Evolutionary conservation across 768 basidiomycete genomes (phyloP).

Genomic region (Tricholoma matsutake): DNA sequence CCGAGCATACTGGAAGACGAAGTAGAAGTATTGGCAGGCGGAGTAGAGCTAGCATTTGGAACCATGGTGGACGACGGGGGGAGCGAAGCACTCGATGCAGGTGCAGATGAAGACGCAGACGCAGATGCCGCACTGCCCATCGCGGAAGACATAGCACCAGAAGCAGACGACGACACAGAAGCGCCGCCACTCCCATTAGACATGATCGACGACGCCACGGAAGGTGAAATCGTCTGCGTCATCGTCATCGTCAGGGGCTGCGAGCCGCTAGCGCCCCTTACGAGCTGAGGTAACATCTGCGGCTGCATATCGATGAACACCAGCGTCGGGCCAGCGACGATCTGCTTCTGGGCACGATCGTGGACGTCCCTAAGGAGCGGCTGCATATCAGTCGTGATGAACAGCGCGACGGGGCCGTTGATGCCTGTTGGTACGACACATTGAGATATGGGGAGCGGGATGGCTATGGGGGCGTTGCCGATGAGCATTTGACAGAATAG

Average conservation of each 20-base stretch:
- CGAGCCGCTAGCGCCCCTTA: slow-evolving; percentile 23
- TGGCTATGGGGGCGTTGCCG: slow-evolving; percentile 53
- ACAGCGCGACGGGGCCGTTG: slow-evolving; percentile 75
- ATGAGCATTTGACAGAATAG: slow-evolving; percentile 76
- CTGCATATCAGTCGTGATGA: slow-evolving; percentile 58
- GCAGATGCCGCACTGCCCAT: slow-evolving; percentile 19
- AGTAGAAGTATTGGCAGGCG: slow-evolving; percentile 11
- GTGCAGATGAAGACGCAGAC: slow-evolving; percentile 16
- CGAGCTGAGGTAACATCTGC: slow-evolving; percentile 48
- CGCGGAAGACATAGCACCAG: too few relatives aligned
- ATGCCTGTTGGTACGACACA: slow-evolving; percentile 66
- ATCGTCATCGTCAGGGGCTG: slow-evolving; percentile 6
- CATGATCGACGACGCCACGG: slow-evolving; percentile 21
- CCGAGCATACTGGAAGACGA: slow-evolving; percentile 21
- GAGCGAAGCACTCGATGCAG: slow-evolving; percentile 19
- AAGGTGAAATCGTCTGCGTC: slow-evolving; percentile 19
- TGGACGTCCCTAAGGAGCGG: slow-evolving; percentile 62
- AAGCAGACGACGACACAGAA: too few relatives aligned
- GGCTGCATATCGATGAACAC: slow-evolving; percentile 61
- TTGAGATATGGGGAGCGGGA: slow-evolving; percentile 54
- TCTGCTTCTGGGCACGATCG: slow-evolving; percentile 48
- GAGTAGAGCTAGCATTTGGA: neutral
- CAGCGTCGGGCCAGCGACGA: slow-evolving; percentile 71
- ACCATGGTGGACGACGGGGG: slow-evolving; percentile 11
- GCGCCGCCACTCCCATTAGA: slow-evolving; percentile 14